These are phyloP conservation scores for Syncephalis plumigaleata DNA, from an alignment of 371 early-diverging fungal genomes.

Conservation along the genomic window DNA sequence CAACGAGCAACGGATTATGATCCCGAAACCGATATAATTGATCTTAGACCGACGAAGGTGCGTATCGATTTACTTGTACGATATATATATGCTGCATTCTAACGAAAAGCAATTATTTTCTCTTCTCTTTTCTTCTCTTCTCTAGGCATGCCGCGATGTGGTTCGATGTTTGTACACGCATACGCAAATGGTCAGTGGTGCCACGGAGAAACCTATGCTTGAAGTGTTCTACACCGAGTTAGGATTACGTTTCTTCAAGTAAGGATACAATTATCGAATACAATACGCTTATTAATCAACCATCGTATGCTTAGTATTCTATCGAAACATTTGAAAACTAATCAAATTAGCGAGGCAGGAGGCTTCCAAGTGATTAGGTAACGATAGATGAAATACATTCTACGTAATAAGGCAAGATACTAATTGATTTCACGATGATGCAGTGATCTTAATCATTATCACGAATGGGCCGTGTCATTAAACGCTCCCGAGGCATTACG, in stretches of 20 bases:
- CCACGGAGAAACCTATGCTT: slow-evolving; percentile 71
- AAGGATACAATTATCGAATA: slow-evolving; percentile 41
- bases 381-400: too few species aligned
- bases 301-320: slow-evolving; percentile 24
- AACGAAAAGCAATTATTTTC: too few species aligned
- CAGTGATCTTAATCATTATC: slow-evolving; percentile 78
- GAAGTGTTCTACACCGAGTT: slow-evolving; percentile 82
- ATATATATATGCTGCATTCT: too few species aligned
- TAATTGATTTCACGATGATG: slow-evolving; percentile 21
- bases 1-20: slow-evolving; percentile 51
- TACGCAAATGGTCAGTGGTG: slow-evolving; percentile 46
- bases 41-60: slow-evolving; percentile 51
- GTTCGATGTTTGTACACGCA: slow-evolving; percentile 64
- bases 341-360: slow-evolving; percentile 65
- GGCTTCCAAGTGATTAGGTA: slow-evolving; percentile 63
- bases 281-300: background rate
- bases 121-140: too few species aligned
- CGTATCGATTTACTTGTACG: too few species aligned
- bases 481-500: slow-evolving; percentile 51
- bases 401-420: slow-evolving; percentile 4
- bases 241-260: slow-evolving; percentile 56
- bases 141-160: slow-evolving; percentile 40
- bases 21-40: slow-evolving; percentile 24
- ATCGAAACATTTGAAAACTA: slow-evolving; percentile 59
- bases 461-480: slow-evolving; percentile 32